Percentiles rank a stretch among this genome's conserved stretches.
phyloP scores from a whole-genome alignment of 2,329 filamentous ascomycete genomes.

The Stemphylium vesicarium region DNA sequence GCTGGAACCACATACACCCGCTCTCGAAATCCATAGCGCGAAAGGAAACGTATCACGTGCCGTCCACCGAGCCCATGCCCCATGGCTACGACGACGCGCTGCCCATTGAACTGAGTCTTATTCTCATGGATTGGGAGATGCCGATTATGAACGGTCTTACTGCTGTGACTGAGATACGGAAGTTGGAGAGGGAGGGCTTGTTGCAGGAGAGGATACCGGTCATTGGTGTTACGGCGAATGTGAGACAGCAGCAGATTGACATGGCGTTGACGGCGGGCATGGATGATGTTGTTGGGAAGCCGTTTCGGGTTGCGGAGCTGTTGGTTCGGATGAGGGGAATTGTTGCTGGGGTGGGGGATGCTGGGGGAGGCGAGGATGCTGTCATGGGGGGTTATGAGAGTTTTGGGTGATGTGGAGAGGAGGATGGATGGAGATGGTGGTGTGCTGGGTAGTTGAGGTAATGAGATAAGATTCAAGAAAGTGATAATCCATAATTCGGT shows the following conservation, averaged over 20 bases:
- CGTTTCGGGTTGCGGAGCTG: slow-evolving; percentile 59
- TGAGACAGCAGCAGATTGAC: slow-evolving; percentile 39
- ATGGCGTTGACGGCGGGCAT: slow-evolving; percentile 40
- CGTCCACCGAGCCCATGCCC: slow-evolving; percentile 7
- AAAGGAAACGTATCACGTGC: slow-evolving; percentile 4
- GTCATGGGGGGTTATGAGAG: neutral
- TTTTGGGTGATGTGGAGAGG: too few species aligned
- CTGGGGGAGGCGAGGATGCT: neutral
- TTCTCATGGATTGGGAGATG: slow-evolving; percentile 47
- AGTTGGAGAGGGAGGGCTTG: slow-evolving; percentile 28
- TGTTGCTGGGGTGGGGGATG: slow-evolving; percentile 8
- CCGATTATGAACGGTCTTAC: slow-evolving; percentile 43
- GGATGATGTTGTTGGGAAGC: slow-evolving; percentile 73
- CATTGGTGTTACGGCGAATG: slow-evolving; percentile 47
- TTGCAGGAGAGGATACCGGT: slow-evolving; percentile 34
- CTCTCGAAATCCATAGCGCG: slow-evolving; percentile 58
- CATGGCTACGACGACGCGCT: neutral
- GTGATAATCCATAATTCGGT: too few species aligned
- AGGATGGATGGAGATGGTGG: too few species aligned
- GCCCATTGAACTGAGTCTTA: slow-evolving; percentile 24
- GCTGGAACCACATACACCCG: slow-evolving; percentile 26
- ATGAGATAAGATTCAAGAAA: too few species aligned
- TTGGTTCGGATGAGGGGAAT: slow-evolving; percentile 28
- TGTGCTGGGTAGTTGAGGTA: too few species aligned
- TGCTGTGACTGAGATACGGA: slow-evolving; percentile 35